These are phyloP conservation scores for Cutaneotrichosporon cutaneum DNA, from an alignment of 1,284 basidiomycete genomes.

Conservation along the genomic window DNA sequence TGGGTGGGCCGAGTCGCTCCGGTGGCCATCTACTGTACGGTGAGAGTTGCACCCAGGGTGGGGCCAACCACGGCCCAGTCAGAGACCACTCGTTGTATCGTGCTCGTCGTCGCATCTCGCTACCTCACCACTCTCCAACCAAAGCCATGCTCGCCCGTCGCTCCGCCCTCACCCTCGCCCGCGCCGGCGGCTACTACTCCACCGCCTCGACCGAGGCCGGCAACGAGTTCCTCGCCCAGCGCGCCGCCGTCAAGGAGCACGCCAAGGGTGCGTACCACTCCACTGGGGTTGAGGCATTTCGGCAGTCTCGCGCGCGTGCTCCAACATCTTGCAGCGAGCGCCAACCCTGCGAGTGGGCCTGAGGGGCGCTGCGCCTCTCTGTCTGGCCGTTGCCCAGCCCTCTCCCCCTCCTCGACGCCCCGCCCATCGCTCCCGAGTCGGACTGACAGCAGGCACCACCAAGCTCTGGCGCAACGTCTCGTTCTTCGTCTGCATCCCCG, in stretches of 20 bases:
- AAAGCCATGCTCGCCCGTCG: conserved; percentile 23
- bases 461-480: conserved; percentile 48
- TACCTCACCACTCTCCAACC: conserved; percentile 17
- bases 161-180: conserved; percentile 24
- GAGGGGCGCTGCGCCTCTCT: no score
- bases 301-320: not conserved
- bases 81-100: not conserved
- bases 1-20: conserved; percentile 6
- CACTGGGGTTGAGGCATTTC: not conserved
- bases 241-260: conserved; percentile 43
- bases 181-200: conserved; percentile 29
- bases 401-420: not conserved
- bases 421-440: not conserved
- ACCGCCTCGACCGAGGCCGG: conserved; percentile 17
- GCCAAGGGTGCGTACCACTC: conserved; percentile 38
- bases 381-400: not conserved
- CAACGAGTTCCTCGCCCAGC: conserved; percentile 43
- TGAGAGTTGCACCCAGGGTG: not conserved
- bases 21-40: conserved; percentile 6
- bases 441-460: conserved; percentile 33
- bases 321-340: no score
- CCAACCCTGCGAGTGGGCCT: no score
- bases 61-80: not conserved
- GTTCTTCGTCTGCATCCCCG: conserved; percentile 50
- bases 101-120: conserved; percentile 9